Evolutionary conservation across 176 grass and related monocot species (phyloP), one percentile per base, ranked within the genome.

Genomic region (Elaeis guineensis): DNA sequence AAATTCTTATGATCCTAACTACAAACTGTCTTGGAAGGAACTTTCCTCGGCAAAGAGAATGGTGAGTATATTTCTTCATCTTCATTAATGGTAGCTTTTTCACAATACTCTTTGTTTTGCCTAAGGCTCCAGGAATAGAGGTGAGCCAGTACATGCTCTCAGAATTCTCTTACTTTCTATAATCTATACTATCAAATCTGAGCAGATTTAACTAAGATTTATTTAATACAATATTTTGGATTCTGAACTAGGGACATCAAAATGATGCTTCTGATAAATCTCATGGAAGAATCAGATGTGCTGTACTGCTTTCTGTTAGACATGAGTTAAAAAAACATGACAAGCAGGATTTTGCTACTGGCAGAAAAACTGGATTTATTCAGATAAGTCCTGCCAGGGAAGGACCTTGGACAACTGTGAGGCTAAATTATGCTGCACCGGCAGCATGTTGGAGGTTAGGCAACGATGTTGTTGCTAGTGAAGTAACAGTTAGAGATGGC

Each of bases 381-480:
- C 92, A 97, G 64, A 88, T 97, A 76, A 90, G 92, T 67, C 83
- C 92, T 61, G 75, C 75, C 22, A 97, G 80, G 69, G 92, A 97
- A 77, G 92, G 92, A 23, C 92, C 92, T 30, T 97, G 92, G 92
- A 97, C 92, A 68, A 85, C 57, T 63, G 83, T 97, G 80, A 90
- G 86, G 73, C 65, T 97, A 60, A 97, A 97, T 50, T 97, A 97
- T 80, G 92, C 92, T 71, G 88, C 83, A 22, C 78, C 84, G 77
- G 75, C 83, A 62, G 69, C 83, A 61, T 90, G 92, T 77, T 97
- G 87, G 92, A 90, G 92, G 75, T 85, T 97, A 62, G 83, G 87
- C 25, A 79, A 78, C 71, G 85, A 76, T 83, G 87, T 97, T 62
- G 79, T 97, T 72, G 92, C 84, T 69, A 97, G 87, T 75, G 84